These are phyloP conservation scores for Russula lepida DNA, from an alignment of 768 basidiomycete species.

Conservation along the genomic window DNA sequence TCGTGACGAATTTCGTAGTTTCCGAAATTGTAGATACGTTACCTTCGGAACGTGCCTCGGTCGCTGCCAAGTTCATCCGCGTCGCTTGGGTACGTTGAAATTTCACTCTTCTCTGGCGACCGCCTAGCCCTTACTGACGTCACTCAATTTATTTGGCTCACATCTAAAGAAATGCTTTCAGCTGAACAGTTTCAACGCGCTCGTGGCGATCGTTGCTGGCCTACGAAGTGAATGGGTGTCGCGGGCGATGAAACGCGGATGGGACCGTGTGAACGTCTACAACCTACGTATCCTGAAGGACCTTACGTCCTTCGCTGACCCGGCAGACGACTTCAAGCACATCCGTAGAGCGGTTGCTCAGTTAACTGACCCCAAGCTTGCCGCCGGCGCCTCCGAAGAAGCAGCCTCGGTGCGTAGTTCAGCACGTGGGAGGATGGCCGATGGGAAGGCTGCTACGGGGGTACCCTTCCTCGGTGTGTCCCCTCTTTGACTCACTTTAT, in stretches of 20 bases:
- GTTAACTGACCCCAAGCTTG: conserved; percentile 57
- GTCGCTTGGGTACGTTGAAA: conserved; percentile 64
- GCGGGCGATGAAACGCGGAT: conserved; percentile 53
- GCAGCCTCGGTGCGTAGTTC: conserved; percentile 32
- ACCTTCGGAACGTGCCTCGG: conserved; percentile 49
- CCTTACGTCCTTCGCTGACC: conserved; percentile 56
- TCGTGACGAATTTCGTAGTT: conserved; percentile 71
- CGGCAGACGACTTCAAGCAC: conserved; percentile 62
- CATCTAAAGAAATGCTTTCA: conserved; percentile 69
- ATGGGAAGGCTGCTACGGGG: conserved; percentile 47
- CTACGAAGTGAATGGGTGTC: conserved; percentile 62
- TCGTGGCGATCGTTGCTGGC: conserved; percentile 74
- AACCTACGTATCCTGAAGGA: conserved; percentile 69
- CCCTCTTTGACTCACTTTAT: neutral
- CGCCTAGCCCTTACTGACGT: neutral
- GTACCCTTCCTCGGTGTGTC: conserved; percentile 75
- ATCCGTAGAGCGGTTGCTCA: conserved; percentile 58
- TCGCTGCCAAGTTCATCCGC: conserved; percentile 76
- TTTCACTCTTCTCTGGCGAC: neutral
- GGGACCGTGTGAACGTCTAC: conserved; percentile 58
- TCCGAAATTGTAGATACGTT: conserved; percentile 76
- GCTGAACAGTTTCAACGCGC: conserved; percentile 66
- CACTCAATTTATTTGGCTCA: neutral
- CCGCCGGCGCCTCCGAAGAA: conserved; percentile 46
- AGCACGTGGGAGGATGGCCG: conserved; percentile 31